Percentiles rank a stretch among this genome's conserved stretches.
These are phyloP conservation scores for Alternaria sp. DNA, from an alignment of 2,329 filamentous ascomycete species.

Conservation along the genomic window DNA sequence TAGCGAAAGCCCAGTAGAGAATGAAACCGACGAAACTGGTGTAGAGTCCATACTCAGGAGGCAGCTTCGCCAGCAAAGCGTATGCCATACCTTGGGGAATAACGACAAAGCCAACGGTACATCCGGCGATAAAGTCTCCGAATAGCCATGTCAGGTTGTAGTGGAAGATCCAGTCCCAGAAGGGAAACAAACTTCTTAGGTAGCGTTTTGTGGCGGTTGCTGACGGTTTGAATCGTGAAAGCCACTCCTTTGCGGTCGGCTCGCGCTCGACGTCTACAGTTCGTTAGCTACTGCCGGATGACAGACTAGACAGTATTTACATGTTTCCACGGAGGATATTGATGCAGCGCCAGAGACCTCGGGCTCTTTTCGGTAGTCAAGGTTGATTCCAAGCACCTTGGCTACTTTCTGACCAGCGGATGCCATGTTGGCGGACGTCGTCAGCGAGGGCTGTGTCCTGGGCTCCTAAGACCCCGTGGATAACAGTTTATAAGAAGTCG, in stretches of 20 bases:
- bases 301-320: constrained; percentile 10
- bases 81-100: constrained; percentile 99
- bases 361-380: constrained; percentile 73
- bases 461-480: not conserved
- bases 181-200: constrained; percentile 78
- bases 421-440: constrained; percentile 42
- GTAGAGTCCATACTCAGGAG: constrained; percentile 84
- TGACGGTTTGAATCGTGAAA: constrained; percentile 69
- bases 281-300: constrained; percentile 38
- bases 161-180: constrained; percentile 82
- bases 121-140: constrained; percentile 86
- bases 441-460: not conserved
- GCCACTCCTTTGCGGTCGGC: constrained; percentile 75
- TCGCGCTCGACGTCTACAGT: constrained; percentile 83
- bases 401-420: constrained; percentile 75
- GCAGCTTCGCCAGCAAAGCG: constrained; percentile 80
- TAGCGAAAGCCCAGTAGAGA: constrained; percentile 97
- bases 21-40: constrained; percentile 96
- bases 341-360: constrained; percentile 78
- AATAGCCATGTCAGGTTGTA: constrained; percentile 91
- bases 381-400: constrained; percentile 81
- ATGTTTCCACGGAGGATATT: constrained; percentile 67
- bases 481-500: not conserved
- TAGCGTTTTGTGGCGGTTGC: constrained; percentile 64
- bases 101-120: constrained; percentile 78